Conservation (phyloP, 2,329 filamentous ascomycete species). For the Alternaria gaisen region DNA sequence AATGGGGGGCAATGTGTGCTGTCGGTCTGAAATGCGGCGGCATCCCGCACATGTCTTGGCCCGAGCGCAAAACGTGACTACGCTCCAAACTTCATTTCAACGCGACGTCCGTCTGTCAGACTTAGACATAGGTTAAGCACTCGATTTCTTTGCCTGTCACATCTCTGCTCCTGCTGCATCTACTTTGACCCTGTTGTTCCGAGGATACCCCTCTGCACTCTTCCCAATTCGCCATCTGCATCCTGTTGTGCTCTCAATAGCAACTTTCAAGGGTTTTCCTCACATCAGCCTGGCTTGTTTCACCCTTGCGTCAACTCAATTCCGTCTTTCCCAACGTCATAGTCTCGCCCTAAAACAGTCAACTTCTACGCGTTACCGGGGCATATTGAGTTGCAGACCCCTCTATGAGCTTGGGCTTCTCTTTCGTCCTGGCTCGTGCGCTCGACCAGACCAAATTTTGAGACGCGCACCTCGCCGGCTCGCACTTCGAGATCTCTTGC, state of each 20-base stretch:
- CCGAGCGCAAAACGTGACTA: slow-evolving; percentile 35
- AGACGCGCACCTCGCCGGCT: slow-evolving; percentile 31
- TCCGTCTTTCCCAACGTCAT: slow-evolving; percentile 12
- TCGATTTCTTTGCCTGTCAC: not conserved
- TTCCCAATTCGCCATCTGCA: slow-evolving; percentile 17
- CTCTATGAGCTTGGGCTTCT: slow-evolving; percentile 23
- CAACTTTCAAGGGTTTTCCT: slow-evolving; percentile 26
- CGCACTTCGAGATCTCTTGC: slow-evolving; percentile 25
- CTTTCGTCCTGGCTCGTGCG: slow-evolving; percentile 40
- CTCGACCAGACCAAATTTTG: slow-evolving; percentile 37
- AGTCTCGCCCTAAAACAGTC: not conserved
- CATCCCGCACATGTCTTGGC: slow-evolving; percentile 22
- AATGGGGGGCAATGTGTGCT: slow-evolving; percentile 25
- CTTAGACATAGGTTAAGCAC: slow-evolving; percentile 4
- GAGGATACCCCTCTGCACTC: slow-evolving; percentile 1
- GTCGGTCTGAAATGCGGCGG: slow-evolving; percentile 20
- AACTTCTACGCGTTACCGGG: slow-evolving; percentile 4
- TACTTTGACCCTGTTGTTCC: not conserved
- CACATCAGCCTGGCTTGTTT: slow-evolving; percentile 30
- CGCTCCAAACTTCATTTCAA: slow-evolving; percentile 20
- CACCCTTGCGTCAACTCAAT: slow-evolving; percentile 20
- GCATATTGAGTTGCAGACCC: slow-evolving; percentile 8
- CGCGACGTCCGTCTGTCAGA: slow-evolving; percentile 15
- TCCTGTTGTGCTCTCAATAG: slow-evolving; percentile 26
- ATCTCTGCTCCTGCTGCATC: not conserved